These are phyloP conservation scores for Aphanomyces euteiches DNA, from an alignment of 352 stramenopile species.

Conservation along the genomic window DNA sequence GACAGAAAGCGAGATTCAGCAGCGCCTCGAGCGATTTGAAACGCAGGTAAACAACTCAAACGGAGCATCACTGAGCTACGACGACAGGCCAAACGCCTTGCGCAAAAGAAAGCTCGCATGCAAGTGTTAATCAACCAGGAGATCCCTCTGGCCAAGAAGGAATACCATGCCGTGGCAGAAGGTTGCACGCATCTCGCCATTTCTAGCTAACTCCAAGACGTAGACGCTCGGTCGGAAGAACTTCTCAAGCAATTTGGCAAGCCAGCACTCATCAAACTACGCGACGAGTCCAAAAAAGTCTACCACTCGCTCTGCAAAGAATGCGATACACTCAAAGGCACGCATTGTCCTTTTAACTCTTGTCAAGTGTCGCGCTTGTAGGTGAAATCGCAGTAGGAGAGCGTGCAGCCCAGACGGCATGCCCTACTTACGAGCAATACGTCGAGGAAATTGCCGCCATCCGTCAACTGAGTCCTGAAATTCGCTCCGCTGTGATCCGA, in stretches of 20 bases:
- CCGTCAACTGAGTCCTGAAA: conserved; percentile 40
- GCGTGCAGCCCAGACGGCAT: conserved; percentile 41
- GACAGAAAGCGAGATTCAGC: conserved; percentile 58
- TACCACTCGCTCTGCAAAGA: conserved; percentile 50
- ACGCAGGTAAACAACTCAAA: conserved; percentile 34
- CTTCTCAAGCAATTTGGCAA: conserved; percentile 61
- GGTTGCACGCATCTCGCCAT: neutral
- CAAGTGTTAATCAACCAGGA: conserved; percentile 43
- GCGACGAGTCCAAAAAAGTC: conserved; percentile 59
- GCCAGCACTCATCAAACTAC: conserved; percentile 53
- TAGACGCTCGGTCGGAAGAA: conserved; percentile 60
- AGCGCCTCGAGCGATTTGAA: conserved; percentile 55
- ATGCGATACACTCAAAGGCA: conserved; percentile 42
- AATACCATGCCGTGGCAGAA: conserved; percentile 71
- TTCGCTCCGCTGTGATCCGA: conserved; percentile 40
- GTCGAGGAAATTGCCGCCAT: conserved; percentile 54
- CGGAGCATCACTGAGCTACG: neutral
- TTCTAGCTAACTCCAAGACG: neutral
- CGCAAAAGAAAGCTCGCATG: conserved; percentile 42
- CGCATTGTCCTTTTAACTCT: neutral
- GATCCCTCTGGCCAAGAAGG: conserved; percentile 64
- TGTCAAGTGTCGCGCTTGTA: neutral
- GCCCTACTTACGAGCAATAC: conserved; percentile 61
- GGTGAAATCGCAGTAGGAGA: conserved; percentile 50
- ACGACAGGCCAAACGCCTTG: conserved; percentile 37